Base-by-base conservation (phyloP, 1,139 yeast species). In the Scheffersomyces titani region DNA sequence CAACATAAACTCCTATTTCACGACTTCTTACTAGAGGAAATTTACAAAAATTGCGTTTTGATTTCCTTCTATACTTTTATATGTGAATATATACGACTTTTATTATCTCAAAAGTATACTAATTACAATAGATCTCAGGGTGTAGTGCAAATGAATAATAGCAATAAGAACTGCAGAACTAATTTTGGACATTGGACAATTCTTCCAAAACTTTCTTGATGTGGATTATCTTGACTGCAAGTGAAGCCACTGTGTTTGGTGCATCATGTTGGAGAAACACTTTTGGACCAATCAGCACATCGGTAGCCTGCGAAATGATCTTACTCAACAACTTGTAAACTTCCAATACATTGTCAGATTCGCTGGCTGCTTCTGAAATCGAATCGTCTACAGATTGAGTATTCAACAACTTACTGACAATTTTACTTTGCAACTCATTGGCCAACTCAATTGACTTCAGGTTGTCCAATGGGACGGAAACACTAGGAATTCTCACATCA, bases 401-500 rank as follows among this genome's bases (percentile, higher is more conserved):
- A 11, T 59, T 58, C 49, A 76, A 60, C 11, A 79, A 65, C 55
- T 72, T 74, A 59, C 71, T 77, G 59, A 80, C 73, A 11, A 80
- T 66, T 3, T 59, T 55, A 2, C 55, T 44, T 56, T 76, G 75
- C 56, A 81, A 68, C 6, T 62, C 62, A 6, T 70, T 64, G 1
- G 85, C 73, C 60, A 78, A 74, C 3, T 66, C 69, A 7, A 60
- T 66, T 47, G 59, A 54, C 19, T 64, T 66, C 19, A 65, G 63
- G 18, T 59, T 57, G 22, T 59, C 57, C 13, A 56, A 53, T 19
- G 84, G 81, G 21, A 82, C 77, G 3, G 70, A 67, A n/a, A 85
- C 63, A 21, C 69, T 63, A 13, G 82, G 79, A 47, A 79, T 69
- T 51, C 74, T 78, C 51, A 90, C 78, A 69, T 87, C 90, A 72